Base-by-base conservation (phyloP, 805 yeast genomes). In the Yamadazyma kitorensis region DNA sequence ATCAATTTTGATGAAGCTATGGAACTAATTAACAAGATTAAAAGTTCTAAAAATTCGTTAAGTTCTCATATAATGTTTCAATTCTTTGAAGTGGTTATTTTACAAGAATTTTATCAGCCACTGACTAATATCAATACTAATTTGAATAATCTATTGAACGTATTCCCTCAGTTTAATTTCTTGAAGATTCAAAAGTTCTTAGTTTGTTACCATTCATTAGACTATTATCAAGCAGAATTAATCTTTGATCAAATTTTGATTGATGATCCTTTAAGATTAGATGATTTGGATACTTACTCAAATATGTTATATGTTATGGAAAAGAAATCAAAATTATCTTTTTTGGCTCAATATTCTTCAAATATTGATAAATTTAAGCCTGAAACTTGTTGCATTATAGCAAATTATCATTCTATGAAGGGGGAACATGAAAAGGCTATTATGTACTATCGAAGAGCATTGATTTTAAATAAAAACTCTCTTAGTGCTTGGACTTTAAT, bases 351-450 rank as follows among this genome's bases (percentile, higher is more conserved):
- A 51, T 75, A 81, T 52, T 86, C 95, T 0, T 73, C 84, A 1
- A 78, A 78, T 30, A 76, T 88, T 7, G 97, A 93, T 58, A 81
- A 78, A 51, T 86, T 86, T 55, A 71, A 96, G 34, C 89, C 97
- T 0, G 98, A 93, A 55, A 85, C 97, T 1, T 89, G 97, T 58
- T 88, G 96, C 51, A 83, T 93, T 16, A 71, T 89, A 17, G 98
- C 97, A 2, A 93, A 93, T 58, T 91, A 86, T 60, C 89, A 89
- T 57, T 85, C 96, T 22, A 72, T 93, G 57, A 80, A 84, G 47
- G 86, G 88, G 42, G 95, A 93, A 48, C 98, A 93, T 59, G 97
- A 88, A 55, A 86, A 85, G 59, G 95, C 99, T 0, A 86, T 93
- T 40, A 78, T 83, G 78, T 88, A 87, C 59, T 93, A 89, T 53